phyloP scores from a whole-genome alignment of 73 alveolate genomes.

The Tetrahymena thermophila region DNA sequence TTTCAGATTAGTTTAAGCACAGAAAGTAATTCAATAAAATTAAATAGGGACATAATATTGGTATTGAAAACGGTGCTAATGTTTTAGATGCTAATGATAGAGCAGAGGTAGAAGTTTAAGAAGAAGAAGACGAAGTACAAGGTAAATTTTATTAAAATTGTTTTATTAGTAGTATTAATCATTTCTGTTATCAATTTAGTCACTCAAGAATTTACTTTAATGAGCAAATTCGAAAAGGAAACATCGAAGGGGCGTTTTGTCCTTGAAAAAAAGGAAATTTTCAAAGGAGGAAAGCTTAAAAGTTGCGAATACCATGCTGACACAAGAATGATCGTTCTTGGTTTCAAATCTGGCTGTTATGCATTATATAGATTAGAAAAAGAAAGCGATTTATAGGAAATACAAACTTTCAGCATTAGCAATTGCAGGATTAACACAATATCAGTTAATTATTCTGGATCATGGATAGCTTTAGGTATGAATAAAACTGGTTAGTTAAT shows the following conservation, averaged over 20 bases:
- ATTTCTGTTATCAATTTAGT: neutral
- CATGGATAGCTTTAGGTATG: conserved; percentile 88
- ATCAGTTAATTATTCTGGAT: conserved; percentile 79
- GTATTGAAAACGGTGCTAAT: conserved; percentile 16
- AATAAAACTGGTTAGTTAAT: conserved; percentile 75
- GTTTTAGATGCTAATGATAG: conserved; percentile 4
- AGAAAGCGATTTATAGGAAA: conserved; percentile 50
- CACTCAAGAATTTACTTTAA: conserved; percentile 3
- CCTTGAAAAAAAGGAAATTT: conserved; percentile 80
- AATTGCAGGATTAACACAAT: conserved; percentile 69
- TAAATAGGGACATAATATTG: conserved; percentile 11
- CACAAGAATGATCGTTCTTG: conserved; percentile 69
- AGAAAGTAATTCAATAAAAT: neutral
- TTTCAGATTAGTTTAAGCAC: conserved; percentile 18
- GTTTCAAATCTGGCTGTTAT: conserved; percentile 78
- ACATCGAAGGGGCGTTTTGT: conserved; percentile 48
- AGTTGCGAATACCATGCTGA: conserved; percentile 54
- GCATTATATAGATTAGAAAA: conserved; percentile 68
- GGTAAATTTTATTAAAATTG: neutral
- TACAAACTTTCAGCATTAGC: conserved; percentile 76
- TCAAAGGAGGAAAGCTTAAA: conserved; percentile 40
- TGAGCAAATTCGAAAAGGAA: conserved; percentile 23
- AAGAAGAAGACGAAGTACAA: neutral
- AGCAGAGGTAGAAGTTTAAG: neutral
- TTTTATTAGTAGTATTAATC: neutral